Evolutionary conservation across 306 rosid species (phyloP).

Genomic region (Lotus japonicus): DNA sequence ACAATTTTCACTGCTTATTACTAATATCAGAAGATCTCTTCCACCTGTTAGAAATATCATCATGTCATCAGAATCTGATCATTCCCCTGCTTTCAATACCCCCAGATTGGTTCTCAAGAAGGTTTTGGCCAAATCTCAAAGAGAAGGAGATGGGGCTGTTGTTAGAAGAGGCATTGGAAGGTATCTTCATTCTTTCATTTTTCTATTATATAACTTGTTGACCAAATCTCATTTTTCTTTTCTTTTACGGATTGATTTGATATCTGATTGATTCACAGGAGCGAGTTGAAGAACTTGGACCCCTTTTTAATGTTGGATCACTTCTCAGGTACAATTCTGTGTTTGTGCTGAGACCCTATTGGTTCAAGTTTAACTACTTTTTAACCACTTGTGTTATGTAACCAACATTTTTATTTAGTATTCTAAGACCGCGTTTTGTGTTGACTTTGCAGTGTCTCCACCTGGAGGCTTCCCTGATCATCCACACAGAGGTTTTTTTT

Average conservation of each 20-base stretch:
- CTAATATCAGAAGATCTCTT: background rate
- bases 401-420: no score
- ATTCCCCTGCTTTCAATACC: constrained; percentile 15
- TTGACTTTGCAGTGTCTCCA: constrained; percentile 29
- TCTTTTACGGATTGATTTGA: background rate
- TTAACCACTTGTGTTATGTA: no score
- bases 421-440: background rate
- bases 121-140: constrained; percentile 37
- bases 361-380: no score
- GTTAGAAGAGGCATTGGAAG: constrained; percentile 47
- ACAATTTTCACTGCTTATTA: background rate
- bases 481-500: constrained; percentile 41
- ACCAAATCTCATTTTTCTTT: no score
- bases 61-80: constrained; percentile 27
- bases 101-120: constrained; percentile 50
- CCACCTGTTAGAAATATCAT: background rate
- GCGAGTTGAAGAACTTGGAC: constrained; percentile 39
- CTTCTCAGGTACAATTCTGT: constrained; percentile 31
- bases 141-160: constrained; percentile 43
- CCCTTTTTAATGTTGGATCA: constrained; percentile 42
- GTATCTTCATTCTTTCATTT: background rate
- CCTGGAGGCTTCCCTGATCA: constrained; percentile 46
- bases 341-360: no score
- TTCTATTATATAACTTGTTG: no score
- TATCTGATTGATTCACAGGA: constrained; percentile 10